These are phyloP conservation scores for Kluyveromyces siamensis DNA, from an alignment of 805 yeast species.

Conservation along the genomic window DNA sequence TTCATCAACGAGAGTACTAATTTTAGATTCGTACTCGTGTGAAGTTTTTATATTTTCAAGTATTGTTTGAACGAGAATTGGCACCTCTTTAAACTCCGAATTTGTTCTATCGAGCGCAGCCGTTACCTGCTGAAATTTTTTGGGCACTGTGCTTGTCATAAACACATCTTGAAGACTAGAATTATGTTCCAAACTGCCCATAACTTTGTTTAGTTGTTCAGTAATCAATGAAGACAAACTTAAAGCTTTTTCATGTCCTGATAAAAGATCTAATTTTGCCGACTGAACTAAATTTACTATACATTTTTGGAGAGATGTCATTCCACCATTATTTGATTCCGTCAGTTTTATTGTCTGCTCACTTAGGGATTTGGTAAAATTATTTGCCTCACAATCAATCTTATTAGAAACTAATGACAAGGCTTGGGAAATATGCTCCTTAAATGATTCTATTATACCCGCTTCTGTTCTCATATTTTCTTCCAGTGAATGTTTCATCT, in stretches of 20 bases:
- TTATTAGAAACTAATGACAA: not conserved
- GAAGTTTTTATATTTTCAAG: conserved; percentile 1
- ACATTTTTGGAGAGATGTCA: not conserved
- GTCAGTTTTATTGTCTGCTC: not conserved
- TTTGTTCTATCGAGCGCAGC: not conserved
- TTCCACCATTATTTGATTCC: not conserved
- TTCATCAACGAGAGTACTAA: conserved; percentile 13
- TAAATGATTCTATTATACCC: not conserved
- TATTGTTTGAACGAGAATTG: not conserved
- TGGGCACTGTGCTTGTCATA: not conserved
- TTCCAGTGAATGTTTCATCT: conserved; percentile 19
- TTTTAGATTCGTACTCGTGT: conserved; percentile 11
- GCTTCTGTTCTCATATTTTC: conserved; percentile 14
- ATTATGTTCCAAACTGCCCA: conserved; percentile 1
- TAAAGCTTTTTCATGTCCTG: not conserved
- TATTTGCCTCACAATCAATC: conserved; percentile 5
- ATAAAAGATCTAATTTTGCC: conserved; percentile 1
- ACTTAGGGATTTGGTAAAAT: not conserved
- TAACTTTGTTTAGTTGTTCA: conserved; percentile 5
- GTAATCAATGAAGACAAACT: not conserved
- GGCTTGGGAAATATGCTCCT: not conserved
- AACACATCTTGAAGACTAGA: not conserved
- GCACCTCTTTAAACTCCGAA: not conserved
- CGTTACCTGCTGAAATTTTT: no score
- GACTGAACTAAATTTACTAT: not conserved